A percentile compares a stretch with the other conserved stretches of the same genome.
phyloP scores from a whole-genome alignment of 2,329 filamentous ascomycete genomes.

The Ophiostoma ulmi region DNA sequence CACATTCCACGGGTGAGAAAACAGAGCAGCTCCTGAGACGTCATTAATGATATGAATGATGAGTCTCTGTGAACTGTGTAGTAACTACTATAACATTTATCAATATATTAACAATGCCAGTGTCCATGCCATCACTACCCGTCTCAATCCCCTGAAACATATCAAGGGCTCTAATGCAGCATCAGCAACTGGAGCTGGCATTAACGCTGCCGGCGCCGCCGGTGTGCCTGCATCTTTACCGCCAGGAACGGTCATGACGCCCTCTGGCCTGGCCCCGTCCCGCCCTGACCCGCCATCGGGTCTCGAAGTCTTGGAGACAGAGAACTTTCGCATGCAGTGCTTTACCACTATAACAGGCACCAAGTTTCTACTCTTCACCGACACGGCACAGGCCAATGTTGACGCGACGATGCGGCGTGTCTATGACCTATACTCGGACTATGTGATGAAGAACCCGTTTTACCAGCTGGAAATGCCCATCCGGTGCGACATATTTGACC shows the following conservation, averaged over 20 bases:
- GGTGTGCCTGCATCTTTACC: conserved; percentile 14
- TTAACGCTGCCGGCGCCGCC: background rate
- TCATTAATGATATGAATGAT: background rate
- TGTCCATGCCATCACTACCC: conserved; percentile 64
- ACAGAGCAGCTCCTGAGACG: no score
- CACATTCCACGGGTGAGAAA: conserved; percentile 82
- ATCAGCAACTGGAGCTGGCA: background rate
- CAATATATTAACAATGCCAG: conserved; percentile 35
- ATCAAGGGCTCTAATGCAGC: conserved; percentile 25
- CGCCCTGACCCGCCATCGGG: conserved; percentile 66
- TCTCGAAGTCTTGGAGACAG: conserved; percentile 86
- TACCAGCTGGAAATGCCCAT: conserved; percentile 98
- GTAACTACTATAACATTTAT: no score
- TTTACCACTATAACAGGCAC: conserved; percentile 91
- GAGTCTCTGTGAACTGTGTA: background rate
- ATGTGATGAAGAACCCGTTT: conserved; percentile 99
- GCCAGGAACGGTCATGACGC: conserved; percentile 26
- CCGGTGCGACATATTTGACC: conserved; percentile 89
- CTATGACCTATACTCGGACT: conserved; percentile 94
- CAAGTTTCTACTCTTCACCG: conserved; percentile 94
- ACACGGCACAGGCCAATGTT: conserved; percentile 78
- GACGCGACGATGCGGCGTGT: conserved; percentile 77
- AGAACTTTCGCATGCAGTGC: conserved; percentile 92
- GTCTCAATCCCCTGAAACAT: conserved; percentile 53
- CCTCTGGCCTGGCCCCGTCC: conserved; percentile 34